Percentiles rank a stretch among this genome's conserved stretches.
Conservation (phyloP, 1,284 basidiomycete species). For the Rhizoctonia solani region DNA sequence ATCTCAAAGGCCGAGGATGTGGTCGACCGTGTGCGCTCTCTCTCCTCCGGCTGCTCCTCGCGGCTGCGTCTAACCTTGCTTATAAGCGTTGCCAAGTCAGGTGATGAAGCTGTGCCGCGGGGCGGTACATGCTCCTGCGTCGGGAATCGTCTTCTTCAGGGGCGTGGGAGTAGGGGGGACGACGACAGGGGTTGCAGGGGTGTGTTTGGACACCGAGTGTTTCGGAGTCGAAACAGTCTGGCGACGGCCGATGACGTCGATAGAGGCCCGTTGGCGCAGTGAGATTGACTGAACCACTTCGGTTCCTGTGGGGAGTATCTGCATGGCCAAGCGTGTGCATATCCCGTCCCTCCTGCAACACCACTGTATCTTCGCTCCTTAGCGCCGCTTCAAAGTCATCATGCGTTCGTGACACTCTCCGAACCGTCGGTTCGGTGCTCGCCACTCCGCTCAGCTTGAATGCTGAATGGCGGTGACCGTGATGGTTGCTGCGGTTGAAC, state of each 20-base stretch:
- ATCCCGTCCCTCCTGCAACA: conserved; percentile 69
- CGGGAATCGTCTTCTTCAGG: conserved; percentile 69
- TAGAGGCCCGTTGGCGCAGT: conserved; percentile 57
- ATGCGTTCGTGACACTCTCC: conserved; percentile 54
- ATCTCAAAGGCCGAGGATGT: conserved; percentile 43
- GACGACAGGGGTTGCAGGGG: conserved; percentile 46
- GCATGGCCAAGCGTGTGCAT: conserved; percentile 68
- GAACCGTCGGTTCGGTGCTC: conserved; percentile 5
- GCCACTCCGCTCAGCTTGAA: neutral
- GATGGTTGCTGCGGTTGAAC: conserved; percentile 16
- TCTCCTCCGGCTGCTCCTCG: conserved; percentile 47
- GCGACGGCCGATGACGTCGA: conserved; percentile 24
- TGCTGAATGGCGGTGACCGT: conserved; percentile 55
- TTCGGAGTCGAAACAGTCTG: conserved; percentile 14
- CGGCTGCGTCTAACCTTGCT: conserved; percentile 76
- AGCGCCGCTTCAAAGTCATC: conserved; percentile 78
- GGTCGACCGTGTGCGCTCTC: conserved; percentile 47
- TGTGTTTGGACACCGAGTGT: conserved; percentile 46
- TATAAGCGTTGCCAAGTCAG: conserved; percentile 82
- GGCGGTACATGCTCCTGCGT: conserved; percentile 81
- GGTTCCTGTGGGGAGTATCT: conserved; percentile 55
- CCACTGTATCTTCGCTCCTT: conserved; percentile 63
- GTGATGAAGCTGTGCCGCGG: conserved; percentile 84
- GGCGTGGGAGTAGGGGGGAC: conserved; percentile 62
- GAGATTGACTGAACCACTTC: conserved; percentile 38